Conservation (phyloP, 352 stramenopile genomes). For the Phytophthora pinifolia region DNA sequence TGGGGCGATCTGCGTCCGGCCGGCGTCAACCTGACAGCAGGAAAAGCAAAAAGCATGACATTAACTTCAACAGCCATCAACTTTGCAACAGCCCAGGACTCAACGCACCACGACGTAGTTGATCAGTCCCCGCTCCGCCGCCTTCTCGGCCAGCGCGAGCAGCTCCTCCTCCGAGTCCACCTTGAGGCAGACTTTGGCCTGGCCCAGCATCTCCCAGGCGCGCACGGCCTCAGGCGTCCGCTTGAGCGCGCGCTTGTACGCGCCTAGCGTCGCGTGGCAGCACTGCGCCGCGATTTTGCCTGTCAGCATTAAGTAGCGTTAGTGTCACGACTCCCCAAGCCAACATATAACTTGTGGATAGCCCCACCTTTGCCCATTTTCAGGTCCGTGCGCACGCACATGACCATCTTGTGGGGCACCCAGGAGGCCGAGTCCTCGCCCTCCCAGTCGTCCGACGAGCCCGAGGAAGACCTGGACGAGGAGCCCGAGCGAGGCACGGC, state of each 20-base stretch:
- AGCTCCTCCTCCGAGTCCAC: conserved; percentile 86
- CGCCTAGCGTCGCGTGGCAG: conserved; percentile 92
- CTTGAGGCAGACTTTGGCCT: conserved; percentile 87
- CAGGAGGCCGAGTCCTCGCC: conserved; percentile 57
- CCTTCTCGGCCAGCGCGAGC: conserved; percentile 64
- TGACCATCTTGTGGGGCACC: conserved; percentile 92
- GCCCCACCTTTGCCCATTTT: conserved; percentile 95
- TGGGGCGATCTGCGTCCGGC: conserved; percentile 83
- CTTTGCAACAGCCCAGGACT: background rate
- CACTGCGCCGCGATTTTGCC: conserved; percentile 88
- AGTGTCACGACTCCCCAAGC: background rate
- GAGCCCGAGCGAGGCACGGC: conserved; percentile 3
- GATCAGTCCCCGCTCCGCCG: conserved; percentile 59
- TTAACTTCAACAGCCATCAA: background rate
- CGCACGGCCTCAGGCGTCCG: conserved; percentile 65
- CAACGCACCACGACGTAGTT: conserved; percentile 78
- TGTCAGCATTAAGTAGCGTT: conserved; percentile 12
- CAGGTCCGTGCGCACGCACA: conserved; percentile 94
- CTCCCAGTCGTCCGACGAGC: conserved; percentile 63
- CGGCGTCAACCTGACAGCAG: conserved; percentile 60
- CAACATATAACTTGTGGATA: conserved; percentile 27
- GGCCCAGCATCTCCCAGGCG: conserved; percentile 81
- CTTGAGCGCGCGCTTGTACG: conserved; percentile 93
- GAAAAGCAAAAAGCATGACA: conserved; percentile 10
- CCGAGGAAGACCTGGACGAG: conserved; percentile 31